Base-by-base conservation (phyloP, 805 yeast genomes). In the Yarrowia divulgata region DNA sequence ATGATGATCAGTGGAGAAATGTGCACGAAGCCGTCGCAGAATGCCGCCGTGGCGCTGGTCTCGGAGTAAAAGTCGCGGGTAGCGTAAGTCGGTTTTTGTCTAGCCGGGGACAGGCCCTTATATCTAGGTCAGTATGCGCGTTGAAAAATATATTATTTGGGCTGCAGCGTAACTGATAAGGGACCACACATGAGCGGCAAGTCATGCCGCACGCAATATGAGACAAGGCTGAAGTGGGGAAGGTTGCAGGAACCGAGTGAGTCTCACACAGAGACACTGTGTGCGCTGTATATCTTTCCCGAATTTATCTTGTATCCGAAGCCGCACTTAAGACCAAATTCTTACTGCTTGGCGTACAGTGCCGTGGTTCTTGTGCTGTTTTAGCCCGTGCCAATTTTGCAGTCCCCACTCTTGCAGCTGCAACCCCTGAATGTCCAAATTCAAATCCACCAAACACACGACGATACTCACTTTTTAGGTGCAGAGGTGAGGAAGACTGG, bases 211-310 rank as follows among this genome's bases (percentile, higher is more conserved):
- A 39, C 60, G 35, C 37, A 57, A 57, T 29, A 29, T 40, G 48
- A 57, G 48, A 57, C 63, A 57, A 57, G 46, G 48, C 63, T 57
- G 39, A 29, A 42, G 63, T 57, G 63, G 63, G 63, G 63, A 40
- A 57, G 63, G 39, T 29, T 57, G 63, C 63, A 57, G 60, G 32
- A 52, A 16, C 37, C 18, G 48, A 19, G 29, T 43, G 48, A 42
- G 46, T 19, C n/a, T 2, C 12, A 48, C 14, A 48, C 57, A 18
- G 42, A 7, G 29, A 7, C 58, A 6, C 14, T 14, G 37, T 13
- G 35, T 32, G 37, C 39, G 19, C 54, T 32, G 54, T 16, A 49
- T 32, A 49, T 32, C 16, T 29, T 10, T 13, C 50, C 9, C 19
- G 23, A 10, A 35, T 34, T 18, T 35, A 7, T 18, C 8, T 18